Conservation (phyloP, 345 rosid species). For the Angophora floribunda region DNA sequence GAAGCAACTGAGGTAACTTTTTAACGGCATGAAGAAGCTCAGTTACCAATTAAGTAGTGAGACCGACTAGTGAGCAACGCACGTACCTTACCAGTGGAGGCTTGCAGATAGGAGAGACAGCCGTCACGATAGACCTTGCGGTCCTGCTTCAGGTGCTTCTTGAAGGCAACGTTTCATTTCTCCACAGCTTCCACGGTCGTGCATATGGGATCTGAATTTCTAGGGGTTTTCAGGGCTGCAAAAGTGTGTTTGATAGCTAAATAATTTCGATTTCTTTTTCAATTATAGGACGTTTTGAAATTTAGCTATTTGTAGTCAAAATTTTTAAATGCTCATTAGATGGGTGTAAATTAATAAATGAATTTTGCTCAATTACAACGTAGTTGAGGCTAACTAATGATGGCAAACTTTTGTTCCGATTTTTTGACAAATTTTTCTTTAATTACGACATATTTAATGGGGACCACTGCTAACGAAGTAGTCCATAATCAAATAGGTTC, state of each 20-base stretch:
- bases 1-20: background rate
- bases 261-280: background rate
- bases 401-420: background rate
- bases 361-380: background rate
- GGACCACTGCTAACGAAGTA: background rate
- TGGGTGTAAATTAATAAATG: background rate
- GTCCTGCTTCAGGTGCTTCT: background rate
- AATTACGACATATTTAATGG: too few relatives aligned
- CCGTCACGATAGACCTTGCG: too few relatives aligned
- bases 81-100: constrained; percentile 39
- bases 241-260: background rate
- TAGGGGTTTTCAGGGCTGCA: background rate
- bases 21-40: background rate
- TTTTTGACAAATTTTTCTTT: background rate
- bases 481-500: background rate
- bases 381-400: background rate
- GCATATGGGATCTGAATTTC: background rate
- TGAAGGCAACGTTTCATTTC: background rate
- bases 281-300: background rate
- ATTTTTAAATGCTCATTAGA: background rate
- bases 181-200: background rate
- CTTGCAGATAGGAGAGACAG: background rate
- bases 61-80: background rate
- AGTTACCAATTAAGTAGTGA: background rate
- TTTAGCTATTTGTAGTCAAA: background rate